A percentile compares a stretch with the other conserved stretches of the same genome.
Evolutionary conservation across 169 alveolate species (phyloP).

Genomic region (Fabrea salina): DNA sequence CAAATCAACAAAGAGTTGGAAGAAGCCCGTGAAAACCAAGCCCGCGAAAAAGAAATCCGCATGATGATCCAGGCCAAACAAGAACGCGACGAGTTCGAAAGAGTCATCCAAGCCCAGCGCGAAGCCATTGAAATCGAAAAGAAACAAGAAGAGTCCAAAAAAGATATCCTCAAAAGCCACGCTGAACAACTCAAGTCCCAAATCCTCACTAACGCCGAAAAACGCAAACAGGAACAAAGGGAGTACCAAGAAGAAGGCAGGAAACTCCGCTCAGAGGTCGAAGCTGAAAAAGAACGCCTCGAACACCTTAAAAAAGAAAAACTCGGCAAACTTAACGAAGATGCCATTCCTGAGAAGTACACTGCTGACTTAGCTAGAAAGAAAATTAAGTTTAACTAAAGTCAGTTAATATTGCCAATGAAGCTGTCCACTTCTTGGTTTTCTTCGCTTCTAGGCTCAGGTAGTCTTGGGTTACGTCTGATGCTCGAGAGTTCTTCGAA

Average conservation of each 20-base stretch:
- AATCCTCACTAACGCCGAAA: slow-evolving; percentile 68
- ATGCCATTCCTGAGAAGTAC: slow-evolving; percentile 64
- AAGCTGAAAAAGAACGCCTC: slow-evolving; percentile 66
- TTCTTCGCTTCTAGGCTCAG: too few species aligned
- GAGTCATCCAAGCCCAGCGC: slow-evolving; percentile 58
- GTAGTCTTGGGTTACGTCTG: background rate
- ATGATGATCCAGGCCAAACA: slow-evolving; percentile 71
- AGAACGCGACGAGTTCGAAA: slow-evolving; percentile 81
- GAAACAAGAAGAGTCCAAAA: slow-evolving; percentile 59
- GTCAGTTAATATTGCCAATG: too few species aligned
- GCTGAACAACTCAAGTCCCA: slow-evolving; percentile 57
- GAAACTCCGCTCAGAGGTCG: slow-evolving; percentile 54
- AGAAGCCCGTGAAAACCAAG: slow-evolving; percentile 60
- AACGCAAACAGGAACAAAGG: slow-evolving; percentile 59
- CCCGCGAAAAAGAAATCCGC: slow-evolving; percentile 69
- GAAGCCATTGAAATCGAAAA: slow-evolving; percentile 67
- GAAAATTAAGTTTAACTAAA: too few species aligned
- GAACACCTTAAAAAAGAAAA: slow-evolving; percentile 60
- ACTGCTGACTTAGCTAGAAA: slow-evolving; percentile 50
- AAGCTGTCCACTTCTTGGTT: too few species aligned
- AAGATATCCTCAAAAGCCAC: slow-evolving; percentile 44
- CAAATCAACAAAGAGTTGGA: slow-evolving; percentile 54
- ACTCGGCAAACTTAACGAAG: slow-evolving; percentile 58
- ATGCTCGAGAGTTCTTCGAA: background rate
- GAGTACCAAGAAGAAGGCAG: slow-evolving; percentile 82